Evolutionary conservation across 106 monocot genomes (phyloP), one percentile per base, ranked within the genome.

Genomic region (Dioscorea alata): DNA sequence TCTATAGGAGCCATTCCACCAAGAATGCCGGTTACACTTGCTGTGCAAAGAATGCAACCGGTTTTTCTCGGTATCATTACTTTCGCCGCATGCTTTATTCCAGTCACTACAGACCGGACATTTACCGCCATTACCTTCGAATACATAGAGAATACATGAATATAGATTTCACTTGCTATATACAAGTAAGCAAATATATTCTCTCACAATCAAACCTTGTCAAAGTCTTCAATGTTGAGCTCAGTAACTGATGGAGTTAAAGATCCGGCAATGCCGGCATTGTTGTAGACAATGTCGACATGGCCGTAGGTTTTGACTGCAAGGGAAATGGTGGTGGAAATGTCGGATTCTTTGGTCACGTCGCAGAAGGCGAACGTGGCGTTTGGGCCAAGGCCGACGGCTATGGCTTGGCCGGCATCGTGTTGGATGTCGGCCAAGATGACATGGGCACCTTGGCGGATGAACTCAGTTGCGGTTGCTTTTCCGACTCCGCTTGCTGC

Each of bases 401-500:
- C 78, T 1, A 28, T 64, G 33, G 72, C 50, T 16, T 63, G 18
- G n/a, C 81, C 84, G 65, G 67, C 65, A 0, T 75, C 33, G 57
- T 18, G 18, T 35, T 88, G 65, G 24, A 84, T 62, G 76, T 83
- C 82, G 18, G 76, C 76, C 15, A 86, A 13, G 70, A 82, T 50
- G 48, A 86, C 82, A 13, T 32, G 54, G n/a, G 84, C 84, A 25
- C 88, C 88, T 13, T 84, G 49, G 20, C 59, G 66, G 32, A 84
- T 61, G 78, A 88, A 84, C 51, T 81, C 78, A 34, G 70, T 18
- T 0, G 81, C 81, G 23, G 78, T 65, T 7, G 84, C 81, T 23
- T 75, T 78, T 60, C 88, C 87, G 49, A 88, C 75, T 61, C 87
- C 87, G 57, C 83, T 83, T 2, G 83, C 83, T 1, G 80, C 87